Evolutionary conservation across 192 early-diverging fungal species (phyloP), one percentile per base, ranked within the genome.

Genomic region (Coemansia sp.): DNA sequence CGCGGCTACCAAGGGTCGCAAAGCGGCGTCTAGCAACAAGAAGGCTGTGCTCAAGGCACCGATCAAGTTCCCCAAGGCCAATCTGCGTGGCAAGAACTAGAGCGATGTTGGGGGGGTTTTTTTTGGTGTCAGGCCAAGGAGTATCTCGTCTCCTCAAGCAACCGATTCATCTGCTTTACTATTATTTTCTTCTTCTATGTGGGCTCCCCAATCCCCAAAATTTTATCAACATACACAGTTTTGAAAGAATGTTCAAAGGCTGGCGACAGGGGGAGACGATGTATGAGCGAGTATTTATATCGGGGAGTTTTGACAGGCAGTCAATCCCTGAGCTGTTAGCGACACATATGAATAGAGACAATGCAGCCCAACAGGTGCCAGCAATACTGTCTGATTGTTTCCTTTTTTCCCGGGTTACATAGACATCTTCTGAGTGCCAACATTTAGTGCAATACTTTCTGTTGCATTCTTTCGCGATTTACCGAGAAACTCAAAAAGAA

Each of bases 11-110:
- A 61, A 61, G 59, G 24, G 65, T 17, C 64, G 51, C 56, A 77
- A 74, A 53, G 61, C 55, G 22, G 50, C 66, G n/a, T 9, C 65
- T 1, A 39, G 62, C 5, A 60, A 32, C 39, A 77, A 74, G 31
- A 84, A 77, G 61, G 82, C 82, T 2, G 71, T 84, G 15, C 77
- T 84, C 38, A 67, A 74, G 42, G 82, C 77, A 9, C 82, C 82
- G 13, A 66, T 84, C 64, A 55, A 77, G 58, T 84, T 84, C 77
- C 82, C 82, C 41, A 84, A 79, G 61, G 64, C 67, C 3, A 64
- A 68, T 9, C n/a, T 65, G 59, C 67, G 69, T 32, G 64, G 70
- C 56, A 61, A 61, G 10, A 61, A 40, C 1, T 61, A 40, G 22
- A 32, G 22, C 12, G 38, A 62, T n/a, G 42, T 19, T 46, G 15